Percentiles rank a stretch among this genome's conserved stretches.
Evolutionary conservation across 176 grass and related monocot genomes (phyloP).

Genomic region (Carex kokanica): DNA sequence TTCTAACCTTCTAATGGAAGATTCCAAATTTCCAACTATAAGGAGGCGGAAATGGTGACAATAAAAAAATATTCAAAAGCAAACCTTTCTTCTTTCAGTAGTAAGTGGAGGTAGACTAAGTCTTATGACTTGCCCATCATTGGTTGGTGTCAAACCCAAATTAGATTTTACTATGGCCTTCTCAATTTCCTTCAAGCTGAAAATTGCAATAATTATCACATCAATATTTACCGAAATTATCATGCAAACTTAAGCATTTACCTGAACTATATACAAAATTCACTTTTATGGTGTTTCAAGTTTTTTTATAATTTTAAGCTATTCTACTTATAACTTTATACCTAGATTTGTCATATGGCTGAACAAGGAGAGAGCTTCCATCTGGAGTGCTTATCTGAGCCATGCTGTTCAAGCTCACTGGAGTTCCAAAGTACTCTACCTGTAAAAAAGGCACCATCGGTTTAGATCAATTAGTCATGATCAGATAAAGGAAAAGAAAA

Average conservation of each 20-base stretch:
- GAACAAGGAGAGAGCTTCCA: constrained; percentile 86
- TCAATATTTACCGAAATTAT: background rate
- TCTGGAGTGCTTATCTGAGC: constrained; percentile 94
- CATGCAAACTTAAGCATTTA: background rate
- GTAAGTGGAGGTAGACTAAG: constrained; percentile 76
- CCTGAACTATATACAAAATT: background rate
- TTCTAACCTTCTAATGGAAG: constrained; percentile 4
- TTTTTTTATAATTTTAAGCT: background rate
- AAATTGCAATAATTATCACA: constrained; percentile 6
- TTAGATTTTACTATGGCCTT: constrained; percentile 92
- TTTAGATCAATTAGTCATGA: background rate
- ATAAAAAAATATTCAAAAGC: constrained; percentile 14
- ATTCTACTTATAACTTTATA: constrained; percentile 31
- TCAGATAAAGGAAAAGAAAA: background rate
- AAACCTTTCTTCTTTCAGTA: constrained; percentile 95
- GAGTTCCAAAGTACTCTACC: constrained; percentile 95
- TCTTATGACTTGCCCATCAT: constrained; percentile 88
- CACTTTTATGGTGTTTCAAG: background rate
- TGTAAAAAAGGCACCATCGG: constrained; percentile 27
- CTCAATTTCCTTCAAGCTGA: constrained; percentile 89
- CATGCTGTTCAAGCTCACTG: constrained; percentile 84
- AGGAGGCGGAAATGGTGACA: background rate
- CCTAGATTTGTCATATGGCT: constrained; percentile 96
- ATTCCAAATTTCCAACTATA: background rate
- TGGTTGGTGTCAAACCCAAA: constrained; percentile 82